phyloP scores from a whole-genome alignment of 1,284 basidiomycete species.

The Ceratobasidium sp. region DNA sequence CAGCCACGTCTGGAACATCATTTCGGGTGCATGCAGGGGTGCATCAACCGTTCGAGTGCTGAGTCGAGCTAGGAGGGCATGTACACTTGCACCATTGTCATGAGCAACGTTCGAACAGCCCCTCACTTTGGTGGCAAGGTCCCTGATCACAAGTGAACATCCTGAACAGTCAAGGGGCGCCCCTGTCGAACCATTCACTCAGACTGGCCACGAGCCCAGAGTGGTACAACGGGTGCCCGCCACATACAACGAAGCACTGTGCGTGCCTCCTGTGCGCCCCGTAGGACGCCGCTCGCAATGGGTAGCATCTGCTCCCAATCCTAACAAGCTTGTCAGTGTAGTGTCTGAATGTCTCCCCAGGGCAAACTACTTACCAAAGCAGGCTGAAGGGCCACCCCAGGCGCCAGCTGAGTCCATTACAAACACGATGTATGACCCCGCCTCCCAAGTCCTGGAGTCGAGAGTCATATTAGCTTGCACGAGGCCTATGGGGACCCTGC shows the following conservation, averaged over 20 bases:
- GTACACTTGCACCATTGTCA: background rate
- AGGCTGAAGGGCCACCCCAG: background rate
- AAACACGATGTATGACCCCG: background rate
- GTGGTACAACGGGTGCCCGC: slow-evolving; percentile 20
- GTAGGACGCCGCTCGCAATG: background rate
- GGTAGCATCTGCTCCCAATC: background rate
- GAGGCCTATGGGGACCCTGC: background rate
- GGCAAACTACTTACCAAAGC: slow-evolving; percentile 2
- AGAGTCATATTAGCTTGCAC: background rate
- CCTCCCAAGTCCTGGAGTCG: background rate
- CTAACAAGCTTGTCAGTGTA: background rate
- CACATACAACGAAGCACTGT: background rate
- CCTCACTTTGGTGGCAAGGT: background rate
- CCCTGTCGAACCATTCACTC: background rate
- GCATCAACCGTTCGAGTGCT: background rate
- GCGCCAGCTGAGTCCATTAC: slow-evolving; percentile 12
- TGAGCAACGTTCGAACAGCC: background rate
- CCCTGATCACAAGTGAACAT: no score
- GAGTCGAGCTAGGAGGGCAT: background rate
- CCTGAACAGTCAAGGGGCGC: no score
- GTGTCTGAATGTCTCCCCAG: no score
- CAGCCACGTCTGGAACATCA: background rate
- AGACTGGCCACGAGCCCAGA: background rate
- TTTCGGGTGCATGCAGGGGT: background rate
- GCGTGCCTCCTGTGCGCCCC: background rate